phyloP scores from a whole-genome alignment of 768 basidiomycete species.

The Agrocybe praecox region DNA sequence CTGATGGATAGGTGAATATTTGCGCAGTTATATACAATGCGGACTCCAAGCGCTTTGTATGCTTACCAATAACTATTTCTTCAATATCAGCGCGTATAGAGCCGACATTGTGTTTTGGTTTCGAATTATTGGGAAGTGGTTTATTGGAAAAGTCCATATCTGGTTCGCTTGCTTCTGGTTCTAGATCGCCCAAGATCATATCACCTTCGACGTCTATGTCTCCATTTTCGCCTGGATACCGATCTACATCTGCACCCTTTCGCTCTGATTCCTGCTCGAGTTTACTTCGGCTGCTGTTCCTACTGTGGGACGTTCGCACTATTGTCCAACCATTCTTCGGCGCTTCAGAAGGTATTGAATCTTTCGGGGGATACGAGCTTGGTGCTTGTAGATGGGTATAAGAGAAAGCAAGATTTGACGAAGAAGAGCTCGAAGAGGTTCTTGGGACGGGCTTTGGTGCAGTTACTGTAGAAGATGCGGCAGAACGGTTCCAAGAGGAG shows the following conservation, averaged over 20 bases:
- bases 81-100: slow-evolving; percentile 68
- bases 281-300: slow-evolving; percentile 20
- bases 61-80: slow-evolving; percentile 75
- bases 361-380: slow-evolving; percentile 70
- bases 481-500: slow-evolving; percentile 43
- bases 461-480: slow-evolving; percentile 34
- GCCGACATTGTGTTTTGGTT: slow-evolving; percentile 46
- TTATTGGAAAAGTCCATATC: slow-evolving; percentile 22
- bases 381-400: slow-evolving; percentile 82
- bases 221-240: slow-evolving; percentile 29
- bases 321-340: slow-evolving; percentile 79
- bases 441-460: slow-evolving; percentile 61
- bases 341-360: slow-evolving; percentile 27
- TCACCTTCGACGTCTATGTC: slow-evolving; percentile 77
- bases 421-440: slow-evolving; percentile 46
- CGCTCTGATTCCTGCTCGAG: slow-evolving; percentile 14
- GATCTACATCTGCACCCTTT: slow-evolving; percentile 19
- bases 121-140: slow-evolving; percentile 32
- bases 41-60: slow-evolving; percentile 16
- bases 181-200: slow-evolving; percentile 78
- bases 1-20: slow-evolving; percentile 30
- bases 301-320: slow-evolving; percentile 45
- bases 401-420: slow-evolving; percentile 73
- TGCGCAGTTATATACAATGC: slow-evolving; percentile 23
- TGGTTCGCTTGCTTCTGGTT: slow-evolving; percentile 46